Evolutionary conservation across 1,284 basidiomycete genomes (phyloP).

Genomic region (Omphalotus olearius): DNA sequence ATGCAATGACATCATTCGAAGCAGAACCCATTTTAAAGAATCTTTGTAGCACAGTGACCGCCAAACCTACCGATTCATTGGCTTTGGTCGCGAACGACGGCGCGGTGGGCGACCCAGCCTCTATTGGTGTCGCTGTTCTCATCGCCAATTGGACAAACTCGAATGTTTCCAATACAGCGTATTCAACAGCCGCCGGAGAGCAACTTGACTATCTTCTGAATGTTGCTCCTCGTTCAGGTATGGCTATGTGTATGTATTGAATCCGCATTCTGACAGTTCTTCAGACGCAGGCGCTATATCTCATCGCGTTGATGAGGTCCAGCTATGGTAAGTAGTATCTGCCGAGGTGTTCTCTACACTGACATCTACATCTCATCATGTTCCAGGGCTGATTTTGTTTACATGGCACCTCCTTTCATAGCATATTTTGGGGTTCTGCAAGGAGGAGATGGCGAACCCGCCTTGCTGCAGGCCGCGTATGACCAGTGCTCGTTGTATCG

Average conservation of each 20-base stretch:
- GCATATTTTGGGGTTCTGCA: slow-evolving; percentile 63
- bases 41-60: slow-evolving; percentile 29
- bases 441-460: slow-evolving; percentile 34
- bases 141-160: slow-evolving; percentile 53
- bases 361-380: slow-evolving; percentile 2
- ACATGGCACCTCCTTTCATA: slow-evolving; percentile 79
- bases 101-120: slow-evolving; percentile 69
- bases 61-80: slow-evolving; percentile 29
- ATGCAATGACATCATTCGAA: slow-evolving; percentile 7
- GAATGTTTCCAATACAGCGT: slow-evolving; percentile 33
- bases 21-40: too few species aligned
- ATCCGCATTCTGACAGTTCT: background rate
- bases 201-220: slow-evolving; percentile 61
- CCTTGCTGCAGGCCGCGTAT: slow-evolving; percentile 57
- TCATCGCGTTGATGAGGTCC: slow-evolving; percentile 49
- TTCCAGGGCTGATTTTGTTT: slow-evolving; percentile 53
- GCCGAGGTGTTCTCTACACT: background rate
- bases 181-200: slow-evolving; percentile 43
- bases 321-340: slow-evolving; percentile 41
- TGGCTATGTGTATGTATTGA: background rate
- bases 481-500: slow-evolving; percentile 67
- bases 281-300: slow-evolving; percentile 57
- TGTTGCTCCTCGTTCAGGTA: slow-evolving; percentile 46
- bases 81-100: slow-evolving; percentile 42
- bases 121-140: slow-evolving; percentile 58